Evolutionary conservation across 305 asterid genomes (phyloP), one percentile per base, ranked within the genome.

Genomic region (Fraxinus greggii): DNA sequence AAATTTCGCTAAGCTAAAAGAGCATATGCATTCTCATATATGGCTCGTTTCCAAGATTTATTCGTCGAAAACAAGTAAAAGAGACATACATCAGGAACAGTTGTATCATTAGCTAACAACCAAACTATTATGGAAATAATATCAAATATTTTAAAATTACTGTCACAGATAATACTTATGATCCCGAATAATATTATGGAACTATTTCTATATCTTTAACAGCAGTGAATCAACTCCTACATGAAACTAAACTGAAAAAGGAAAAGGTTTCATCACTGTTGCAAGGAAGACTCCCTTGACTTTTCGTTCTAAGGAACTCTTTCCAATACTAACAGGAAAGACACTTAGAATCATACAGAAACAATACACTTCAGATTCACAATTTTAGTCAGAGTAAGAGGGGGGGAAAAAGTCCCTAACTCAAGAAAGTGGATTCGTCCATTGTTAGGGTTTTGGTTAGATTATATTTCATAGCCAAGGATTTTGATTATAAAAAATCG

Each of bases 381-480:
- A 59, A 21, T 21, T 21, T 7, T 10, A 59, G 1, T 59, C 69
- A 21, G 29, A 59, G 0, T n/a, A 21, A 59, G 17, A 75, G 51
- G 76, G 69, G 7, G 3, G 6, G 75, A 24, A 2, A 15, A 54
- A 83, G 40, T 42, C 67, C 77, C 45, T 54, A n/a, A 12, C 10
- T 19, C 65, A 54, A 54, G 65, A 54, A 54, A 54, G 65, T 6
- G 65, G 65, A n/a, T 54, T 54, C 72, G 73, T 77, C 79, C 80
- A 76, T 69, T 79, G 81, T 83, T 89, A 89, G 91, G 91, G 91
- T 89, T 89, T 87, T 72, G 45, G 74, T 75, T 17, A 70, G 24
- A 31, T 29, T 2, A 15, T 70, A 7, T 31, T 70, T 31, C 75
- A 70, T 70, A 70, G 38, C 42, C 32, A 23, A 26, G 35, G 72